Conservation (phyloP, 2,329 filamentous ascomycete species). For the Magnaporthiopsis incrustans region DNA sequence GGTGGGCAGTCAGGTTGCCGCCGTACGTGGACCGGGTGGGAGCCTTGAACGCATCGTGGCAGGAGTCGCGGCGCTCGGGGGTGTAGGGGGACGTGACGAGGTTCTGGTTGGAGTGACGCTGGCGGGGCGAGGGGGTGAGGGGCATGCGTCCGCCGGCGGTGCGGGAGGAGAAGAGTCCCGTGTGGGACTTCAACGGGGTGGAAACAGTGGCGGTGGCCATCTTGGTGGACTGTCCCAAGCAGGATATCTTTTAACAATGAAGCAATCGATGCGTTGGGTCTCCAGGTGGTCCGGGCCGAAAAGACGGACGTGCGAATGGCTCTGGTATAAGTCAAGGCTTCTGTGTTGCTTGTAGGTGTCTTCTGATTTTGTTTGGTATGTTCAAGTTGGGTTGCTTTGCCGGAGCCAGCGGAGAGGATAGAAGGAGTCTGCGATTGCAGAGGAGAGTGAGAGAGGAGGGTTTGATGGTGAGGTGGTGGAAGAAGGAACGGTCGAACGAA, state of each 20-base stretch:
- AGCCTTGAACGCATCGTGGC: conserved; percentile 40
- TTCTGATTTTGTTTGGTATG: conserved; percentile 27
- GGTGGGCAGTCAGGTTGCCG: conserved; percentile 70
- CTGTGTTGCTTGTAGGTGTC: conserved; percentile 39
- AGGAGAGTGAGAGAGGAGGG: background rate
- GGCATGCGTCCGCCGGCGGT: conserved; percentile 93
- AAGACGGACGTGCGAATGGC: too few relatives aligned
- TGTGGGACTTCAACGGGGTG: conserved; percentile 91
- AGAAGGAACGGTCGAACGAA: conserved; percentile 9
- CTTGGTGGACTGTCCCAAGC: conserved; percentile 25
- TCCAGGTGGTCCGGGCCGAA: background rate
- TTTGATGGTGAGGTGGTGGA: conserved; percentile 14
- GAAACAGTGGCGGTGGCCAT: conserved; percentile 81
- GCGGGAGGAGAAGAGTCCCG: conserved; percentile 83
- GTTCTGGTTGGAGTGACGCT: conserved; percentile 45
- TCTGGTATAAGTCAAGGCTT: conserved; percentile 15
- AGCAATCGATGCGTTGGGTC: conserved; percentile 12
- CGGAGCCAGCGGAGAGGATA: conserved; percentile 14
- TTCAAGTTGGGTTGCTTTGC: conserved; percentile 33
- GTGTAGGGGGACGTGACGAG: conserved; percentile 68
- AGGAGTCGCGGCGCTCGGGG: conserved; percentile 52
- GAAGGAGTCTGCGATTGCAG: background rate
- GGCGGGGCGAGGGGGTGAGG: conserved; percentile 80
- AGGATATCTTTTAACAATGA: conserved; percentile 34
- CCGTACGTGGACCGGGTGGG: conserved; percentile 68